Conservation (phyloP, 1,139 yeast species). For the Hyphopichia wangnamkhiaoensis region DNA sequence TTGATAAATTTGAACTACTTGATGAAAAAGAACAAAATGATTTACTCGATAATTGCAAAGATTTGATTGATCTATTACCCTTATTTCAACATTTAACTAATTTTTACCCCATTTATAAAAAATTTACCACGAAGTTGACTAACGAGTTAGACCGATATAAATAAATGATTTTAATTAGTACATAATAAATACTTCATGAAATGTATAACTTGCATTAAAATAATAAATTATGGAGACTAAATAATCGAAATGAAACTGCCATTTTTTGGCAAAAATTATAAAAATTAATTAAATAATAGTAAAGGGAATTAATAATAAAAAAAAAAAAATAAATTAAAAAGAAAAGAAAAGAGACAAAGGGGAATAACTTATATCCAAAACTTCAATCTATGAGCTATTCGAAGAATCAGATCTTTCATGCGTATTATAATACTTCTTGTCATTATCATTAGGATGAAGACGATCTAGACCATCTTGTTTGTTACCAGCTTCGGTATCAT, state of each 20-base stretch:
- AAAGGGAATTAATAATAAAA: not conserved
- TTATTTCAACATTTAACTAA: conserved; percentile 52
- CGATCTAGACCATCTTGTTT: too few species aligned
- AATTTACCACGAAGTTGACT: conserved; percentile 32
- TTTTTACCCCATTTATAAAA: conserved; percentile 48
- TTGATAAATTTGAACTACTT: not conserved
- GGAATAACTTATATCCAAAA: not conserved
- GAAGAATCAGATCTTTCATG: conserved; percentile 6
- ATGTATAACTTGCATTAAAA: too few species aligned
- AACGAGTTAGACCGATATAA: not conserved
- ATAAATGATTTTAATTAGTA: too few species aligned
- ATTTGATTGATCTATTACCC: conserved; percentile 48
- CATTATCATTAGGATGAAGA: not conserved
- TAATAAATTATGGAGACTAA: too few species aligned
- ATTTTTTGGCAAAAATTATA: too few species aligned
- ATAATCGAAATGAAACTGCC: too few species aligned
- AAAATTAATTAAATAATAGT: not conserved
- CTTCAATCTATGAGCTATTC: conserved; percentile 2
- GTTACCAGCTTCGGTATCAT: too few species aligned
- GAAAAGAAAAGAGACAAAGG: not conserved
- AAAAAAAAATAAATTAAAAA: not conserved
- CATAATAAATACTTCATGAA: too few species aligned
- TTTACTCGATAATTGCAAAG: conserved; percentile 38
- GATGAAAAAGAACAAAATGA: conserved; percentile 28
- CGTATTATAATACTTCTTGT: conserved; percentile 3